These are phyloP conservation scores for Fusarium ramigenum DNA, from an alignment of 2,329 filamentous ascomycete genomes.

Conservation along the genomic window DNA sequence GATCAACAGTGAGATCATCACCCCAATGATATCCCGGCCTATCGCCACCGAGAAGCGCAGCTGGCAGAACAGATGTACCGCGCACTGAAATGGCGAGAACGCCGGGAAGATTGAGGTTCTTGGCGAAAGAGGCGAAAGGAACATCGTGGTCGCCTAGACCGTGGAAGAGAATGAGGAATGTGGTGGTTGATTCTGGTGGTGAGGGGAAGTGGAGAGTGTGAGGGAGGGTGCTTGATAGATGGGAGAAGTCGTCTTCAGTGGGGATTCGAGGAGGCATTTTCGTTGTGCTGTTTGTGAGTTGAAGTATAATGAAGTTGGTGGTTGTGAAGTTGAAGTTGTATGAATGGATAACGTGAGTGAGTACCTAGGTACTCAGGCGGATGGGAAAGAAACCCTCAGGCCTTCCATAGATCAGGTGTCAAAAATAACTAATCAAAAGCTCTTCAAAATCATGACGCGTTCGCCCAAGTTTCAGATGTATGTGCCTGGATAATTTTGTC, in stretches of 20 bases:
- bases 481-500: not conserved
- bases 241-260: slow-evolving; percentile 59
- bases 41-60: slow-evolving; percentile 62
- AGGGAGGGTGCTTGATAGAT: slow-evolving; percentile 47
- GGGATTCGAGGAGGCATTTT: slow-evolving; percentile 61
- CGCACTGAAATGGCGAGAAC: slow-evolving; percentile 79
- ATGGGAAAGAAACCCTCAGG: not conserved
- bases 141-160: slow-evolving; percentile 80
- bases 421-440: not conserved
- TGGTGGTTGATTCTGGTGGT: slow-evolving; percentile 70
- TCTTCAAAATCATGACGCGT: fast-evolving
- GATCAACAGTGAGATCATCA: slow-evolving; percentile 68
- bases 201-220: slow-evolving; percentile 60
- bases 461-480: not conserved
- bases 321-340: not conserved
- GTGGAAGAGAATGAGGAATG: slow-evolving; percentile 84
- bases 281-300: not conserved
- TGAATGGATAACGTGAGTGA: not conserved
- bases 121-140: slow-evolving; percentile 75
- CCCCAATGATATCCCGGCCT: slow-evolving; percentile 68
- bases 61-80: slow-evolving; percentile 74
- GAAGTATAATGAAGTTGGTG: not conserved
- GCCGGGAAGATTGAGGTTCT: slow-evolving; percentile 76
- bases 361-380: not conserved
- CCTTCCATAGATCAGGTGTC: fast-evolving